Base-by-base conservation (phyloP, 2,329 filamentous ascomycete species). In the Aspergillus ruber region DNA sequence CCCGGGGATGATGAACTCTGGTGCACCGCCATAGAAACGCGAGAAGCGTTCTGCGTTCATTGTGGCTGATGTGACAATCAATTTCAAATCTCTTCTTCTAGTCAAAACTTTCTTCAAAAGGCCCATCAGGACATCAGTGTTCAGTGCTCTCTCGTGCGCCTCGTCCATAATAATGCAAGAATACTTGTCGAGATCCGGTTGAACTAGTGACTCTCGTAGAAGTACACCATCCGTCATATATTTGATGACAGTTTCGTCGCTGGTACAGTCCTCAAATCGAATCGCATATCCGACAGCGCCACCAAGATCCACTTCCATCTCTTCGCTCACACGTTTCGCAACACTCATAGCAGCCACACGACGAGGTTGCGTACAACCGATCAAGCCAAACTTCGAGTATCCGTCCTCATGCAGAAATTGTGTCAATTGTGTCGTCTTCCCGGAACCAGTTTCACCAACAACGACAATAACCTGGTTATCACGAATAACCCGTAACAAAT, bases 121-220 rank as follows among this genome's bases (percentile, higher is more conserved):
- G 0, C 93, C 93, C 88, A 98, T 95, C 12, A 98, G 74, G 15
- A 98, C 91, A 67, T 98, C 93, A 0, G 93, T 98, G 63, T 98
- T 97, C 43, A 98, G 73, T 1, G 93, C 91, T 66, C 93, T 82
- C 69, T 98, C 93, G 77, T 98, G 93, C 4, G 93, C 94, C 73
- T 98, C 93, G 64, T 98, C 93, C 93, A 98, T 98, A 69, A 98
- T 98, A 60, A 98, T 90, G 65, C 90, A 96, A 12, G 91, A 95
- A 66, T 98, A 98, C 55, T 88, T 88, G 67, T 97, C 93, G 41
- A 98, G 76, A 65, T 98, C 91, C 6, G 86, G 82, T 67, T 97
- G 91, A 50, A 90, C 90, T 9, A 98, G 77, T 5, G 90, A 96
- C 63, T 98, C 94, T 72, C 93, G 82, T 27, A 98, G 79, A 40